Conservation (phyloP, 164 flowering plant species). For the Aristolochia contorta region DNA sequence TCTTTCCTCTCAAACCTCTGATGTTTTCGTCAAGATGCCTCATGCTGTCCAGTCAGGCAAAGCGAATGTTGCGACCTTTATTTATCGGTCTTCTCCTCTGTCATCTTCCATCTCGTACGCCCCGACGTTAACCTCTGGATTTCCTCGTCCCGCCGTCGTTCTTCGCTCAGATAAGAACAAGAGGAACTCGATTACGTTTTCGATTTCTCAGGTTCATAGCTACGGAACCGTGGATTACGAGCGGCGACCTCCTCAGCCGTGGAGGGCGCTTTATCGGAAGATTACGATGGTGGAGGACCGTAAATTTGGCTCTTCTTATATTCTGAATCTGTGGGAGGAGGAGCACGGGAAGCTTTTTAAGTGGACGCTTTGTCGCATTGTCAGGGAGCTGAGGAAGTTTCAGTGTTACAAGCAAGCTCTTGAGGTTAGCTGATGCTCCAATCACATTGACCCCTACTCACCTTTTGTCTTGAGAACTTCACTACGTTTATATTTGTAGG, state of each 20-base stretch:
- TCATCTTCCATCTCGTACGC: constrained; percentile 2
- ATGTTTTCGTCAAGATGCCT: constrained; percentile 6
- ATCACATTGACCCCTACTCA: not conserved
- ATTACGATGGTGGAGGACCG: constrained; percentile 52
- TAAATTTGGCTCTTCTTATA: constrained; percentile 34
- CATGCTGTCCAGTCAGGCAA: too few species aligned
- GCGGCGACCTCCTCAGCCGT: constrained; percentile 37
- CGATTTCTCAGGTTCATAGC: constrained; percentile 43
- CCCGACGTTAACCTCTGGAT: not conserved
- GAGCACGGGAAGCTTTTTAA: constrained; percentile 47
- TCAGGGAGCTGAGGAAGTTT: constrained; percentile 69
- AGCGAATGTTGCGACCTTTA: constrained; percentile 14
- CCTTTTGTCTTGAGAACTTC: not conserved
- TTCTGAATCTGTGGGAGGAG: constrained; percentile 49
- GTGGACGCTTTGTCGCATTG: constrained; percentile 71
- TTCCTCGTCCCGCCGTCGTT: not conserved
- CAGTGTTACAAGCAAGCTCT: constrained; percentile 51
- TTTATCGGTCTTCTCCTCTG: constrained; percentile 2
- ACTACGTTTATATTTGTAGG: not conserved
- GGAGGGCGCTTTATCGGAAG: constrained; percentile 49
- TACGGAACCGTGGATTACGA: constrained; percentile 63
- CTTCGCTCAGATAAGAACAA: not conserved
- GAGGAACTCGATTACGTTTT: constrained; percentile 17
- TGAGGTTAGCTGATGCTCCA: constrained; percentile 32
- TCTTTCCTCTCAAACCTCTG: constrained; percentile 2